Conservation (phyloP, 306 rosid species). For the Cotoneaster glaucophyllus region DNA sequence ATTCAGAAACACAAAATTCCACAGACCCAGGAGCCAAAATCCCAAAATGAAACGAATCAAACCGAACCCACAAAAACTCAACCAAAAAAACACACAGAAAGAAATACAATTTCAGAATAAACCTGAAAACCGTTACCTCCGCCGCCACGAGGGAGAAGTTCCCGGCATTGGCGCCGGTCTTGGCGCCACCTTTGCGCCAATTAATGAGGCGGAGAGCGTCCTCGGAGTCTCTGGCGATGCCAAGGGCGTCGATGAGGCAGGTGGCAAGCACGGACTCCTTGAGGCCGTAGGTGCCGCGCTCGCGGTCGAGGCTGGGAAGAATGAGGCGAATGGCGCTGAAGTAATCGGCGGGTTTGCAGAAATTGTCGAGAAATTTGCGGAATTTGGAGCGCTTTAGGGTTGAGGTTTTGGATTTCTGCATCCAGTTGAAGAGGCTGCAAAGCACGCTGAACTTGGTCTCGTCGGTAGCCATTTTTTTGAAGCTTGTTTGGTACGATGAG, state of each 20-base stretch:
- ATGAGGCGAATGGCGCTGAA: conserved; percentile 69
- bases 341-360: conserved; percentile 52
- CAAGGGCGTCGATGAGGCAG: conserved; percentile 78
- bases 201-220: conserved; percentile 81
- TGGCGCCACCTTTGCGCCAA: conserved; percentile 87
- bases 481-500: background rate
- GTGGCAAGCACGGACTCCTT: conserved; percentile 86
- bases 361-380: conserved; percentile 75
- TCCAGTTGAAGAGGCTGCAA: conserved; percentile 76
- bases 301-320: conserved; percentile 81
- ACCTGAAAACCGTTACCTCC: conserved; percentile 35
- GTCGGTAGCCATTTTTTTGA: conserved; percentile 34
- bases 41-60: background rate
- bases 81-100: background rate
- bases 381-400: conserved; percentile 74
- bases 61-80: background rate
- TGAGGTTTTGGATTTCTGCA: conserved; percentile 59
- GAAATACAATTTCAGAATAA: background rate
- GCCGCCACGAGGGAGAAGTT: conserved; percentile 79
- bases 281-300: conserved; percentile 81
- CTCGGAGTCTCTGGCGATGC: conserved; percentile 68
- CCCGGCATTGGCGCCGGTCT: conserved; percentile 64
- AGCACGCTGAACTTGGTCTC: conserved; percentile 57
- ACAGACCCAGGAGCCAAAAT: background rate
- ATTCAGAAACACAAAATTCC: background rate